These are phyloP conservation scores for Microascus cirrosus DNA, from an alignment of 2,329 filamentous ascomycete genomes.

Conservation along the genomic window DNA sequence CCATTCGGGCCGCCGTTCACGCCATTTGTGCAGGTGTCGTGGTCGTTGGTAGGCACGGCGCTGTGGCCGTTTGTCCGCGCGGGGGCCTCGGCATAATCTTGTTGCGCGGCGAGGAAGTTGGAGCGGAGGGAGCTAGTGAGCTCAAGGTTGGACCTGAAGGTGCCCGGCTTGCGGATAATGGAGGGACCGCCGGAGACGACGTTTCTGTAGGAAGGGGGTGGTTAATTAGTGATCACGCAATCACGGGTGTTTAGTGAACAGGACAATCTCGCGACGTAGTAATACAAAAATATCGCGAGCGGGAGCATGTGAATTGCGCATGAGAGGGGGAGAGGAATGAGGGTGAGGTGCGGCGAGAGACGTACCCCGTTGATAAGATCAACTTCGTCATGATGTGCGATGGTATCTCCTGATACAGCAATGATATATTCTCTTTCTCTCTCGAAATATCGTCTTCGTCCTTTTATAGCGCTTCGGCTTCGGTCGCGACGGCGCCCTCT, in stretches of 20 bases:
- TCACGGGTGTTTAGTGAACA: not conserved
- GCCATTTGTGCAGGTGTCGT: conserved; percentile 10
- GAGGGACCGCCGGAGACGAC: conserved; percentile 77
- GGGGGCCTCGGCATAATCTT: conserved; percentile 36
- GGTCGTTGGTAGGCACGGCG: conserved; percentile 15
- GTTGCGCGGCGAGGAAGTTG: conserved; percentile 68
- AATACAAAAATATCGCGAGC: not conserved
- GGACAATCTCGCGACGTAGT: not conserved
- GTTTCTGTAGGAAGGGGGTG: conserved; percentile 33
- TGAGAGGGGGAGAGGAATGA: not conserved
- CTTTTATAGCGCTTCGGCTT: not conserved
- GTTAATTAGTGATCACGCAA: not conserved
- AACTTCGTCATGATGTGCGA: conserved; percentile 56
- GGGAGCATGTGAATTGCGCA: not conserved
- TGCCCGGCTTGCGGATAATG: conserved; percentile 67
- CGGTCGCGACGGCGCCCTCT: not conserved
- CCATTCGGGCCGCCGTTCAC: conserved; percentile 1
- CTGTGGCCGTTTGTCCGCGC: conserved; percentile 12
- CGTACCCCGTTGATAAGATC: conserved; percentile 77
- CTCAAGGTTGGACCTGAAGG: conserved; percentile 83
- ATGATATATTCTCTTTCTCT: not conserved
- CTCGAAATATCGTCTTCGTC: not conserved
- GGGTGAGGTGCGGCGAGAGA: conserved; percentile 8
- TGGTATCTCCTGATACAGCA: not conserved
- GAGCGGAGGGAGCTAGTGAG: conserved; percentile 77